A percentile compares a stretch with the other conserved stretches of the same genome.
These are phyloP conservation scores for Toxicodendron radicans DNA, from an alignment of 345 rosid genomes.

Conservation along the genomic window DNA sequence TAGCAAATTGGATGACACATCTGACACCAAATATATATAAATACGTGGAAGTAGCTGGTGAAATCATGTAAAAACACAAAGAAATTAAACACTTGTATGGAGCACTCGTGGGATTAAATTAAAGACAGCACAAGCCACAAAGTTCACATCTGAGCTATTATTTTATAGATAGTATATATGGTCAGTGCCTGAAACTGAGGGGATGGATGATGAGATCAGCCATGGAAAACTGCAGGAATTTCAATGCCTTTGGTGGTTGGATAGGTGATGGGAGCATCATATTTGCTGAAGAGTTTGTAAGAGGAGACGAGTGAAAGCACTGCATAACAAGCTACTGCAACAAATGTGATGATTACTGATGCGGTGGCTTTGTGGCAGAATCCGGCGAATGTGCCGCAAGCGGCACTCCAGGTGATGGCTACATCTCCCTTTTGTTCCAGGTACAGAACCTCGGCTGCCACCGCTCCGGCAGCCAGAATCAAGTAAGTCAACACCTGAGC, in stretches of 20 bases:
- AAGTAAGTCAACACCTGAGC: constrained; percentile 62
- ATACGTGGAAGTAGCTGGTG: background rate
- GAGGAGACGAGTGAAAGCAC: constrained; percentile 72
- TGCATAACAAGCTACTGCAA: constrained; percentile 42
- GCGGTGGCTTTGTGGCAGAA: constrained; percentile 73
- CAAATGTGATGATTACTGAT: constrained; percentile 63
- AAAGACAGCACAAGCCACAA: background rate
- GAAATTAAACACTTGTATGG: background rate
- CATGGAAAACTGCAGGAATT: constrained; percentile 33
- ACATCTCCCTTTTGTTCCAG: constrained; percentile 68
- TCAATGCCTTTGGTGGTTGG: constrained; percentile 39
- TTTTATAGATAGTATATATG: background rate
- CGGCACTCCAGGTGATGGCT: constrained; percentile 74
- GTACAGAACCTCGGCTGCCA: constrained; percentile 67
- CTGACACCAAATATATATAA: background rate
- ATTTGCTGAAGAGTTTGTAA: constrained; percentile 76
- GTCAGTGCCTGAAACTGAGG: constrained; percentile 31
- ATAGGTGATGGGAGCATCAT: constrained; percentile 51
- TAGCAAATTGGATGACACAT: background rate
- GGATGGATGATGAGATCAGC: constrained; percentile 35
- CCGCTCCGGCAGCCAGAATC: constrained; percentile 71
- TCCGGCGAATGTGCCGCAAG: constrained; percentile 54
- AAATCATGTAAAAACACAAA: too few relatives aligned
- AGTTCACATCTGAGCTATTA: background rate
- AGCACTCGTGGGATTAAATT: background rate